These are phyloP conservation scores for Xerocomus spinulosus DNA, from an alignment of 768 basidiomycete genomes.

Conservation along the genomic window DNA sequence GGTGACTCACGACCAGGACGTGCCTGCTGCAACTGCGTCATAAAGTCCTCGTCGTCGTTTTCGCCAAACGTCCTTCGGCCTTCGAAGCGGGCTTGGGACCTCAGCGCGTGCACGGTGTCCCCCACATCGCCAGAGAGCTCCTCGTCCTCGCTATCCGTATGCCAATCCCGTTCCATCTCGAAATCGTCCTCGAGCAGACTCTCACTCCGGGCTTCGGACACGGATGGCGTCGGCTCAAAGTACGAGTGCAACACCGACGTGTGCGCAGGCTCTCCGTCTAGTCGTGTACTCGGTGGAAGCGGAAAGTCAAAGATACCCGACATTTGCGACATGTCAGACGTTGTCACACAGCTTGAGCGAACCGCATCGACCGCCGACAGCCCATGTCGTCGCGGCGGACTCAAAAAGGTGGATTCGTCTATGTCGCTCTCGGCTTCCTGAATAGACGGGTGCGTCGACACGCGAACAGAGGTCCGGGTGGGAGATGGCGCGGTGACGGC, in stretches of 20 bases:
- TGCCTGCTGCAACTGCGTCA: conserved; percentile 11
- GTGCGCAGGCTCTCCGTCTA: conserved; percentile 25
- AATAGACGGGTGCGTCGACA: conserved; percentile 24
- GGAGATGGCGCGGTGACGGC: conserved; percentile 10
- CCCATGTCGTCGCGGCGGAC: conserved; percentile 16
- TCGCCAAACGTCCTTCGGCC: conserved; percentile 26
- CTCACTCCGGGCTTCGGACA: neutral
- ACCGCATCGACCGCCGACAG: conserved; percentile 29
- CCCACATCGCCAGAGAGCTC: conserved; percentile 11
- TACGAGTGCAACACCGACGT: conserved; percentile 44
- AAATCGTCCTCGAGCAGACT: neutral
- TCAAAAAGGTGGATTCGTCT: neutral
- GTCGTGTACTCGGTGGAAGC: conserved; percentile 43
- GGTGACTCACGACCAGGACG: conserved; percentile 5
- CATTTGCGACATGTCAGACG: conserved; percentile 56
- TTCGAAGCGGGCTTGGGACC: conserved; percentile 5
- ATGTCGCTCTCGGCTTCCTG: conserved; percentile 6
- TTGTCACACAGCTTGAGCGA: conserved; percentile 60
- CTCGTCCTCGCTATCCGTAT: neutral
- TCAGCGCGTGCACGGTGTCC: conserved; percentile 11
- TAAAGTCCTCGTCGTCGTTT: conserved; percentile 21
- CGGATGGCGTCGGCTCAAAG: conserved; percentile 28
- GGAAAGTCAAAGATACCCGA: conserved; percentile 74
- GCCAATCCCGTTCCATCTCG: neutral
- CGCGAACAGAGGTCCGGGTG: conserved; percentile 7